phyloP scores from a whole-genome alignment of 2,329 filamentous ascomycete genomes.

The Aspergillus carbonarius region DNA sequence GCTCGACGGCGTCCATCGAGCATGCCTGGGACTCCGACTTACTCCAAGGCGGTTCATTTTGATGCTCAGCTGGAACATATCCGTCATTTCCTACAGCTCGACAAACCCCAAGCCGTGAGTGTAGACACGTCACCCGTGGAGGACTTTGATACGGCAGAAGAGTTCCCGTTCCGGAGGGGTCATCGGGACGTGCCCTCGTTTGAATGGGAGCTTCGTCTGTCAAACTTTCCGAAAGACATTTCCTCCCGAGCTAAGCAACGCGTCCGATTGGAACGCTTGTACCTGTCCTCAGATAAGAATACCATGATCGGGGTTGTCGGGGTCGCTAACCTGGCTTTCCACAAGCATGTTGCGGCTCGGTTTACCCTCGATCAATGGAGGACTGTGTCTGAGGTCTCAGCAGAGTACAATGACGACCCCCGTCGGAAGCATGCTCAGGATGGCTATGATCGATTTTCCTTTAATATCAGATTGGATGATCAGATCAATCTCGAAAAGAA shows the following conservation, averaged over 20 bases:
- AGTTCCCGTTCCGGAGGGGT: constrained; percentile 76
- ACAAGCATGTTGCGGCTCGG: constrained; percentile 83
- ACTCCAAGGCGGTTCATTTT: constrained; percentile 96
- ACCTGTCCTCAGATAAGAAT: constrained; percentile 84
- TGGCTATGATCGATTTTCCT: constrained; percentile 84
- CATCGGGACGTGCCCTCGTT: constrained; percentile 55
- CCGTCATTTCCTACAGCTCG: constrained; percentile 89
- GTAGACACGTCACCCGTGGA: constrained; percentile 90
- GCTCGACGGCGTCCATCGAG: constrained; percentile 79
- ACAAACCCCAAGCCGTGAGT: constrained; percentile 92
- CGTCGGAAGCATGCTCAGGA: constrained; percentile 62
- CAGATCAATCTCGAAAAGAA: constrained; percentile 88
- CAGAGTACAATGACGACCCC: constrained; percentile 82
- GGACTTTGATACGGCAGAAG: constrained; percentile 77
- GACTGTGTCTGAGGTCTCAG: constrained; percentile 89
- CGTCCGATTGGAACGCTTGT: constrained; percentile 81
- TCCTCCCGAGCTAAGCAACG: constrained; percentile 60
- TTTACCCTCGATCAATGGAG: constrained; percentile 99
- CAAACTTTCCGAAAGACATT: constrained; percentile 75
- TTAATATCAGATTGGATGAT: constrained; percentile 89
- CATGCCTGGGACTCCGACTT: constrained; percentile 96
- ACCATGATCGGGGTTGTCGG: constrained; percentile 78
- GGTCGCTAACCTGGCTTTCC: constrained; percentile 84
- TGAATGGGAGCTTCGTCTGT: constrained; percentile 83
- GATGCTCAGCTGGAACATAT: constrained; percentile 96